Base-by-base conservation (phyloP, 2,329 filamentous ascomycete genomes). In the Stemphylium beticola region DNA sequence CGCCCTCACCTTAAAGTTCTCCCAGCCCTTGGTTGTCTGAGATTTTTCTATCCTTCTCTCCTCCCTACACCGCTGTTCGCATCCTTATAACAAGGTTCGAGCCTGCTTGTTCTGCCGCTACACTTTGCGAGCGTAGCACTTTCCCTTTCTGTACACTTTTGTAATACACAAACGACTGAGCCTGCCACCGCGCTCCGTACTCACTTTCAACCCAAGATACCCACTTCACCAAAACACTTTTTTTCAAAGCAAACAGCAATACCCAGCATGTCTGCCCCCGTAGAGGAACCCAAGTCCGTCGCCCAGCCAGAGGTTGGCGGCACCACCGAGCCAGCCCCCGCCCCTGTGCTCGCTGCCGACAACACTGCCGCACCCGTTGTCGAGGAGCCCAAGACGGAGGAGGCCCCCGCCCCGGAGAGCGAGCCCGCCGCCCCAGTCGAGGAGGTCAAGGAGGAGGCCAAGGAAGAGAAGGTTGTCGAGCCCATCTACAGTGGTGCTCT, bases 401-500 rank as follows among this genome's bases (percentile, higher is more conserved):
- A 79, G 55, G 61, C 76, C 31, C 66, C 73, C 53, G 71, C 77
- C 58, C 66, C 63, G 3, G 68, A 73, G 57, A 62, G 55, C 17
- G 72, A 73, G 58, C 58, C 66, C 32, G 60, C 62, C n/a, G 61
- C 62, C 18, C 61, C 55, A 44, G 64, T 64, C 32, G 45, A 32
- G 77, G 68, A 64, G 67, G 55, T 26, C 36, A 64, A 79, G 49
- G 76, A 77, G 53, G 71, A 44, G 42, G 4, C 74, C 55, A 77
- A 80, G 68, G 79, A 81, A 74, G 76, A 77, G 56, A 79, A 80
- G 73, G 69, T 77, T 34, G 73, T 76, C 48, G 87, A 87, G 79
- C 89, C 90, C 58, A 83, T 93, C 59, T 88, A 90, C 76, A 92
- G 96, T 78, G 93, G 93, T 60, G 82, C 86, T 67, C 85, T 98